These are phyloP conservation scores for Haplosporangium sp. DNA, from an alignment of 371 early-diverging fungal species.

Conservation along the genomic window DNA sequence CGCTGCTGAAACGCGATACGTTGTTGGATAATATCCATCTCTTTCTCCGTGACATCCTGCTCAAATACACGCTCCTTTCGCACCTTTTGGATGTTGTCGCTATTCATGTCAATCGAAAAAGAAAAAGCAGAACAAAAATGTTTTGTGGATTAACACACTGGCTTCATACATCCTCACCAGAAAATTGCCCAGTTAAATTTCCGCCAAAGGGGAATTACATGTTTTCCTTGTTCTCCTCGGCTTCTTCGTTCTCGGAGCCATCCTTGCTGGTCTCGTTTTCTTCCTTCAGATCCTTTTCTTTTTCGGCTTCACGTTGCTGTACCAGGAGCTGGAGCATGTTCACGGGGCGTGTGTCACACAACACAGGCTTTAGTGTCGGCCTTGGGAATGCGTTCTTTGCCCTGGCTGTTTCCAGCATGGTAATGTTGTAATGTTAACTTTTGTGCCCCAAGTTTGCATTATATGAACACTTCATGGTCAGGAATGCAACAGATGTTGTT, in stretches of 20 bases:
- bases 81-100: constrained; percentile 82
- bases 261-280: constrained; percentile 43
- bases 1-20: constrained; percentile 89
- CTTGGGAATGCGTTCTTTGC: constrained; percentile 35
- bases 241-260: constrained; percentile 37
- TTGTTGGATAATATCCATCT: constrained; percentile 86
- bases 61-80: constrained; percentile 89
- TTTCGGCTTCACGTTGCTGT: constrained; percentile 33
- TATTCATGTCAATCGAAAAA: constrained; percentile 27
- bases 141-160: background rate
- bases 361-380: constrained; percentile 19
- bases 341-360: constrained; percentile 43
- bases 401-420: constrained; percentile 5
- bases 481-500: too few species aligned
- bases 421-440: background rate
- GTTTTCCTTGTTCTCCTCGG: constrained; percentile 51
- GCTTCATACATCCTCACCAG: background rate
- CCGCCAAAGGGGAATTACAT: constrained; percentile 38
- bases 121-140: background rate
- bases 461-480: too few species aligned
- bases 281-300: constrained; percentile 29
- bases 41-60: constrained; percentile 86
- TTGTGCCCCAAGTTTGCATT: too few species aligned
- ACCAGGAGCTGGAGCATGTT: constrained; percentile 36
- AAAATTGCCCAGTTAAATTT: background rate